A percentile compares a stretch with the other conserved stretches of the same genome.
Evolutionary conservation across 1,284 basidiomycete genomes (phyloP).

Genomic region (Ustilago lituana): DNA sequence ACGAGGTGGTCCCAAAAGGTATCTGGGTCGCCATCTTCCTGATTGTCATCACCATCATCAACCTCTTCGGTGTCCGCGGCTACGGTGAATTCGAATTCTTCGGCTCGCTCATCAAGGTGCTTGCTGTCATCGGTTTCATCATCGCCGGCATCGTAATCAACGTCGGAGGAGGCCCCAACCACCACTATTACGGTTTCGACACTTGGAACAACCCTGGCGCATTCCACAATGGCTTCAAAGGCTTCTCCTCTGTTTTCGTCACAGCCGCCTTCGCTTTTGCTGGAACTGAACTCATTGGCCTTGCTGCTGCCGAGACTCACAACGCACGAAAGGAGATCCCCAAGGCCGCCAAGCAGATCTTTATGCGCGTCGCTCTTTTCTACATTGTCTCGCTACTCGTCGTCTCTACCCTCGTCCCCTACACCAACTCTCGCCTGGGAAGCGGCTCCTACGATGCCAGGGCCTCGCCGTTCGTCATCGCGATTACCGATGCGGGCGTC

Average conservation of each 20-base stretch:
- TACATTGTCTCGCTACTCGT: conserved; percentile 72
- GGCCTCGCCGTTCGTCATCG: conserved; percentile 71
- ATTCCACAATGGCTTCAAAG: conserved; percentile 65
- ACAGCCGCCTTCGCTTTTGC: conserved; percentile 64
- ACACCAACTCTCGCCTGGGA: conserved; percentile 49
- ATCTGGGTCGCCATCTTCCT: conserved; percentile 62
- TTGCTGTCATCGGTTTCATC: conserved; percentile 64
- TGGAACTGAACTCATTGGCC: conserved; percentile 73
- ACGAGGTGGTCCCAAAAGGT: conserved; percentile 42
- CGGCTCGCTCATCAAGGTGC: conserved; percentile 61
- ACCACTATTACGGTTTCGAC: conserved; percentile 53
- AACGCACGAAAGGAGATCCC: conserved; percentile 70
- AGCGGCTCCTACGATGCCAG: conserved; percentile 67
- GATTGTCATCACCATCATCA: conserved; percentile 55
- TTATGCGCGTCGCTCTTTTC: conserved; percentile 70
- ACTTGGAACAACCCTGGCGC: conserved; percentile 62
- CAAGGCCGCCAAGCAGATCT: conserved; percentile 70
- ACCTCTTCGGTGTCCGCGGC: conserved; percentile 63
- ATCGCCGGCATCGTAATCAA: conserved; percentile 63
- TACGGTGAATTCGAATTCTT: conserved; percentile 65
- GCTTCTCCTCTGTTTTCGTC: conserved; percentile 63
- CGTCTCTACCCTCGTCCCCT: conserved; percentile 72
- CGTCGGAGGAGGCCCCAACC: conserved; percentile 57
- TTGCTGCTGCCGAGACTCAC: conserved; percentile 74
- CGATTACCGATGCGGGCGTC: conserved; percentile 68